A percentile compares a stretch with the other conserved stretches of the same genome.
Evolutionary conservation across 441 rosid genomes (phyloP).

Genomic region (Pelargonium citronellum): DNA sequence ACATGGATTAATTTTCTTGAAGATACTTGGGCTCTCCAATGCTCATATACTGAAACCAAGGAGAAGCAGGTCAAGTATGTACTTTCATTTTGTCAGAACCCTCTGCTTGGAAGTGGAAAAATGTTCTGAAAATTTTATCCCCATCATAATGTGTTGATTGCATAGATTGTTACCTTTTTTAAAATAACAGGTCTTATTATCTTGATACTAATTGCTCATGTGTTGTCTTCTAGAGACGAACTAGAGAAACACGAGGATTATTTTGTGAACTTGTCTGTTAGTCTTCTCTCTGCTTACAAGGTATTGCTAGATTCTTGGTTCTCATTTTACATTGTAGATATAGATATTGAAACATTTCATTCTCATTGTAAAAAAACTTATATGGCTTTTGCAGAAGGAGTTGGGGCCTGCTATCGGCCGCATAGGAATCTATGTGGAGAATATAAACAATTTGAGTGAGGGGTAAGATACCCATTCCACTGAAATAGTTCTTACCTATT

Average conservation of each 20-base stretch:
- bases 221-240: conserved; percentile 53
- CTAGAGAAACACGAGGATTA: conserved; percentile 79
- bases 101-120: neutral
- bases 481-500: conserved; percentile 13
- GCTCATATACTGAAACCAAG: conserved; percentile 57
- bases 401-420: conserved; percentile 65
- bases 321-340: conserved; percentile 7
- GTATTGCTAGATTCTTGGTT: conserved; percentile 29
- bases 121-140: neutral
- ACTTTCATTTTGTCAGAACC: conserved; percentile 21
- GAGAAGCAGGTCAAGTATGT: conserved; percentile 73
- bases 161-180: conserved; percentile 10
- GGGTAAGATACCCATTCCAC: conserved; percentile 43
- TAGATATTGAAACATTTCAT: conserved; percentile 10
- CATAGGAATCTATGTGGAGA: conserved; percentile 75
- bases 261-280: conserved; percentile 57
- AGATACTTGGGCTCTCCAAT: conserved; percentile 89
- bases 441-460: conserved; percentile 62
- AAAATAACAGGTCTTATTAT: conserved; percentile 12
- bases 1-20: conserved; percentile 94
- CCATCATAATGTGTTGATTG: conserved; percentile 7
- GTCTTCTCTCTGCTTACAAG: conserved; percentile 69
- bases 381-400: conserved; percentile 54
- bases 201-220: conserved; percentile 24
- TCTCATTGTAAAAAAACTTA: conserved; percentile 1